These are phyloP conservation scores for Nicotiana attenuata DNA, from an alignment of 257 asterid species.

Conservation along the genomic window DNA sequence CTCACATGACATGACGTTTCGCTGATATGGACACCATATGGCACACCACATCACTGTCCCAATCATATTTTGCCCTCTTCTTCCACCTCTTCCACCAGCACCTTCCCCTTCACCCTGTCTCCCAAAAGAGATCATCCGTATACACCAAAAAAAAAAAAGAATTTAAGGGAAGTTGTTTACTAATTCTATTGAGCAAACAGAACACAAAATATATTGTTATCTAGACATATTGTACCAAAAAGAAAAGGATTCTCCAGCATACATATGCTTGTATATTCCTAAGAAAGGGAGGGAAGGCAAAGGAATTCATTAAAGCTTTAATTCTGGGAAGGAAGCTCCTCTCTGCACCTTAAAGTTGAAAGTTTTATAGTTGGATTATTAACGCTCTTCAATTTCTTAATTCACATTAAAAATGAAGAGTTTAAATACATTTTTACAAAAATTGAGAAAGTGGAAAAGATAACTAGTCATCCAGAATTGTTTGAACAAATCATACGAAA, in stretches of 20 bases:
- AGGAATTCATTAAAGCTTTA: too few species aligned
- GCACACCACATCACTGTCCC: too few species aligned
- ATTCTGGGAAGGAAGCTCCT: not conserved
- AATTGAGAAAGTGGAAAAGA: not conserved
- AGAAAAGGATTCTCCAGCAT: too few species aligned
- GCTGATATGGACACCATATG: too few species aligned
- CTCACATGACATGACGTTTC: too few species aligned
- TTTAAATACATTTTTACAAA: not conserved
- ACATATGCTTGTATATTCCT: not conserved
- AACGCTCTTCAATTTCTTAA: not conserved
- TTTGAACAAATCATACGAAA: not conserved
- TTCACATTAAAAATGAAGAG: not conserved
- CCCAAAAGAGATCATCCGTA: too few species aligned
- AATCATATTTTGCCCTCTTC: too few species aligned
- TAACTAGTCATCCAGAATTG: not conserved
- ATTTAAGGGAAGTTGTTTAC: too few species aligned
- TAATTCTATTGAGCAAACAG: not conserved
- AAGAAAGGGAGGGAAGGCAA: too few species aligned
- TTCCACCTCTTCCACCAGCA: too few species aligned
- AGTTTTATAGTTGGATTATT: not conserved
- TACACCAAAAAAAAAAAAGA: too few species aligned
- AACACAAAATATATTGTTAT: not conserved
- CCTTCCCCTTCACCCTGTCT: too few species aligned
- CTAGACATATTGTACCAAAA: not conserved
- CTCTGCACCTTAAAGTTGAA: not conserved